A percentile compares a stretch with the other conserved stretches of the same genome.
Evolutionary conservation across 257 asterid genomes (phyloP).

Genomic region (Plantago major): DNA sequence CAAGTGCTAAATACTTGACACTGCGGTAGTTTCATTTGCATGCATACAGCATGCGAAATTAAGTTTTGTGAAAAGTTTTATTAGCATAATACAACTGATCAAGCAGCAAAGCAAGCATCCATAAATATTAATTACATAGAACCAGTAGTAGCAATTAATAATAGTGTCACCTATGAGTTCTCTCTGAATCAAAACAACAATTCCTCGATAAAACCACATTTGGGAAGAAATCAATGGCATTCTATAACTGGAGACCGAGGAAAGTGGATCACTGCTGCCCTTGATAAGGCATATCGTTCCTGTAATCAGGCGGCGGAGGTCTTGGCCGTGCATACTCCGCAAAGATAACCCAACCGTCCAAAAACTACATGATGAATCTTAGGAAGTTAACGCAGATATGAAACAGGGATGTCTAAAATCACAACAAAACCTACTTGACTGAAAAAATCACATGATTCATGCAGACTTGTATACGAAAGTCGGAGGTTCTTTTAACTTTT

Average conservation of each 20-base stretch:
- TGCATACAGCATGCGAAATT: no score
- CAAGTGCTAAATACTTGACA: no score
- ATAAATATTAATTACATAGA: background rate
- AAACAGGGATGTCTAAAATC: background rate
- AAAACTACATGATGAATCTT: conserved; percentile 31
- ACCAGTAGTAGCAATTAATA: background rate
- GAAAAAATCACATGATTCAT: no score
- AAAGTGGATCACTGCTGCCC: conserved; percentile 13
- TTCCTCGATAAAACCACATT: background rate
- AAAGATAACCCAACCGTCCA: conserved; percentile 69
- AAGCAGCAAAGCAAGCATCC: no score
- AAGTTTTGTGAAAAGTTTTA: no score
- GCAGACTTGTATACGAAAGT: no score
- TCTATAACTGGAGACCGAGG: background rate
- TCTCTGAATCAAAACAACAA: background rate
- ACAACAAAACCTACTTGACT: background rate
- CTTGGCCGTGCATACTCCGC: conserved; percentile 64
- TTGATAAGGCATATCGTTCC: conserved; percentile 19
- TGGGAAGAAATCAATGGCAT: background rate
- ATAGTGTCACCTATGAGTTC: background rate
- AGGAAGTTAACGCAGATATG: background rate
- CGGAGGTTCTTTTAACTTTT: background rate
- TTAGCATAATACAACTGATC: no score
- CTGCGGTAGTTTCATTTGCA: no score
- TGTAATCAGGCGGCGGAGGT: conserved; percentile 33